Base-by-base conservation (phyloP, 2,329 filamentous ascomycete species). In the Phaeosphaeria sp. region DNA sequence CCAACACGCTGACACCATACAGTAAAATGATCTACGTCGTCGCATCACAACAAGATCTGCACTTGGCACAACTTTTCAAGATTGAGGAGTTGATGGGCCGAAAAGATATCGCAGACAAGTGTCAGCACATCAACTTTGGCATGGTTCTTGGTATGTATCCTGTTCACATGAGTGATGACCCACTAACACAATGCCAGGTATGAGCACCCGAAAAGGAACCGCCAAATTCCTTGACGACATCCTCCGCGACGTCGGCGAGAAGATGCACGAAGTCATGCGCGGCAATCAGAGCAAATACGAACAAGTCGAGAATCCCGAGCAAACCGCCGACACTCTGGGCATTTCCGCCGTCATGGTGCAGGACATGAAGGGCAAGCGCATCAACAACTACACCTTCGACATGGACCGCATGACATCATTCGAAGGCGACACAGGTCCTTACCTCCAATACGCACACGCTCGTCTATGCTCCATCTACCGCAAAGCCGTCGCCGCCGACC, bases 191-290 rank as follows among this genome's bases (percentile, higher is more conserved):
- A 7, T n/a, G 9, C 7, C 42, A 63, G 60, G 67, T 42, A 89
- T 89, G 85, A 84, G 82, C 64, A 88, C 86, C 9, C 82, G 86
- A 63, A 88, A 87, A 74, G 86, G 86, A 21, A 81, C 78, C 89
- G 87, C 70, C 30, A 78, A 79, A 58, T 80, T 78, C 56, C 74
- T 83, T n/a, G 78, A 80, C 66, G 79, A 84, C 76, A 81, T 82
- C 57, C 71, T 83, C 43, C 76, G 79, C 55, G 74, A 79, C 44
- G 92, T 96, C 7, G 92, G 87, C 66, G 94, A 97, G 54, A 92
- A 93, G 80, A 99, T 99, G 95, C 94, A 98, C 83, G 92, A 97
- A 60, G 92, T 96, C 51, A 99, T 99, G 95, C 87, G 83, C 78
- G 90, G 90, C 81, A 98, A 98, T 77, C 85, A 90, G 69, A 84